A percentile compares a stretch with the other conserved stretches of the same genome.
These are phyloP conservation scores for Monilinia laxa DNA, from an alignment of 2,329 filamentous ascomycete species.

Conservation along the genomic window DNA sequence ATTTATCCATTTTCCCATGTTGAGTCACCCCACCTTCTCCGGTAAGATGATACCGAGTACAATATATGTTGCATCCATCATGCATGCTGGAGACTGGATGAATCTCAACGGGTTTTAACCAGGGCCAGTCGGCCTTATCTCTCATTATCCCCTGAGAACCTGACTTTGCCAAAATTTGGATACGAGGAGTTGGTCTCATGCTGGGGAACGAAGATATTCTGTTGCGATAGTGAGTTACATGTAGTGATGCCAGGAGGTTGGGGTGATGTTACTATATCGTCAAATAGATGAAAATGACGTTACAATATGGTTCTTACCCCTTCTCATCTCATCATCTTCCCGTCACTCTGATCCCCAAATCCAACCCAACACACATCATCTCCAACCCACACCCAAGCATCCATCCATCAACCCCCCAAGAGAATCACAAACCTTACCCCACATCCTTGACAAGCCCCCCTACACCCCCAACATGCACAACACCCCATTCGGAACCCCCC, in stretches of 20 bases:
- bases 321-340: neutral
- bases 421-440: neutral
- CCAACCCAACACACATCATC: neutral
- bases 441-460: neutral
- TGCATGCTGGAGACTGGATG: neutral
- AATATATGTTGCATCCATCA: constrained; percentile 4
- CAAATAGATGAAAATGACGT: neutral
- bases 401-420: neutral
- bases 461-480: neutral
- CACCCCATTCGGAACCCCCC: neutral
- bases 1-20: neutral
- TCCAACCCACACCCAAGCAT: neutral
- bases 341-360: neutral
- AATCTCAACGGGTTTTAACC: constrained; percentile 3
- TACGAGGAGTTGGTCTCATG: constrained; percentile 2
- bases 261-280: neutral
- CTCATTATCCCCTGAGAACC: constrained; percentile 8
- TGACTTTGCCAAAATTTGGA: constrained; percentile 12
- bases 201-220: too few relatives aligned
- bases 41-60: constrained; percentile 14
- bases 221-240: neutral
- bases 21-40: neutral
- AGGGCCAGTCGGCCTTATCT: constrained; percentile 11
- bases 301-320: neutral
- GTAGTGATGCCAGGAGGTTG: neutral